Percentiles rank a stretch among this genome's conserved stretches.
phyloP scores from a whole-genome alignment of 495 filamentous ascomycete genomes.

The Wilcoxina mikolae region DNA sequence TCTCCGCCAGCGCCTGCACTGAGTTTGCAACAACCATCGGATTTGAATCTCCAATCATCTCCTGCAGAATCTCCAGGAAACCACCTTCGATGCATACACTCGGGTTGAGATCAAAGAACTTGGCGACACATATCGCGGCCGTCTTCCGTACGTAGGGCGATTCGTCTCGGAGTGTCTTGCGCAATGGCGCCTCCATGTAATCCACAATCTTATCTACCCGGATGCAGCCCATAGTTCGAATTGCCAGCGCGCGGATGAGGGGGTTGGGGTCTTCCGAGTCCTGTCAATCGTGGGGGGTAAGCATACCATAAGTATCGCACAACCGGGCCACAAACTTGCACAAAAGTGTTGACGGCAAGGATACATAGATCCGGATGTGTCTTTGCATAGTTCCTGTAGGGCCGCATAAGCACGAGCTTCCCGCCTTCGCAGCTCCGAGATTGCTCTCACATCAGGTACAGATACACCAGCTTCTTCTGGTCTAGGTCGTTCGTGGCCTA shows the following conservation, averaged over 20 bases:
- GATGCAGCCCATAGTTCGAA: constrained; percentile 99
- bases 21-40: constrained; percentile 98
- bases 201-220: constrained; percentile 99
- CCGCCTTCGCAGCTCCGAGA: not conserved
- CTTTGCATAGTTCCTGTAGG: constrained; percentile 91
- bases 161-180: constrained; percentile 93
- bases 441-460: constrained; percentile 77
- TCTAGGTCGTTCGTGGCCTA: constrained; percentile 75
- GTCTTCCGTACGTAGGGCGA: constrained; percentile 98
- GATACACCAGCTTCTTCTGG: constrained; percentile 98
- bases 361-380: constrained; percentile 98
- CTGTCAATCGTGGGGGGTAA: constrained; percentile 19
- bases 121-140: constrained; percentile 92
- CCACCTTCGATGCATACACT: constrained; percentile 88
- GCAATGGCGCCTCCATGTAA: constrained; percentile 96
- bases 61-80: constrained; percentile 88
- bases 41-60: constrained; percentile 93
- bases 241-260: constrained; percentile 81
- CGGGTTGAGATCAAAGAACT: constrained; percentile 90
- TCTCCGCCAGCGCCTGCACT: constrained; percentile 85
- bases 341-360: constrained; percentile 96
- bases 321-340: constrained; percentile 52
- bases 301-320: no score
- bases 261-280: constrained; percentile 98
- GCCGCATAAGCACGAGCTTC: constrained; percentile 19